A percentile compares a stretch with the other conserved stretches of the same genome.
Conservation (phyloP, 2,329 filamentous ascomycete genomes). For the Paradendryphiella salina region DNA sequence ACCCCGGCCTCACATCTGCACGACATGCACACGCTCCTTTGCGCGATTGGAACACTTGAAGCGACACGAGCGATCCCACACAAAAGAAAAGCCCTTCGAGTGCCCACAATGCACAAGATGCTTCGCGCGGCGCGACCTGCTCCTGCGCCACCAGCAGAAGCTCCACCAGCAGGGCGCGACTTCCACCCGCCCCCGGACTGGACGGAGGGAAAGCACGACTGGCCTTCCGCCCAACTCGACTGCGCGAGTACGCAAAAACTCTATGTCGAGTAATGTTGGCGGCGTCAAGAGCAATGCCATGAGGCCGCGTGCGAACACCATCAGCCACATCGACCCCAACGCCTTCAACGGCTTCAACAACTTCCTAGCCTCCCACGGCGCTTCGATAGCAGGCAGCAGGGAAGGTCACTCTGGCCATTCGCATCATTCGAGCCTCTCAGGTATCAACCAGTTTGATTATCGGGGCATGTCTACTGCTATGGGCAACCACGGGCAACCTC, state of each 20-base stretch:
- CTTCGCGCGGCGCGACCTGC: slow-evolving; percentile 88
- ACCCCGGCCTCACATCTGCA: slow-evolving; percentile 90
- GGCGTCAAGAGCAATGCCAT: slow-evolving; percentile 61
- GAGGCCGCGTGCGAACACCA: slow-evolving; percentile 91
- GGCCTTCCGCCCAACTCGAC: slow-evolving; percentile 69
- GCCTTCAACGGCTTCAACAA: slow-evolving; percentile 60
- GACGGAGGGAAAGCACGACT: slow-evolving; percentile 80
- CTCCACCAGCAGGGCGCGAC: slow-evolving; percentile 91
- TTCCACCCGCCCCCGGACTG: slow-evolving; percentile 79
- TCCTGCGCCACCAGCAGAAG: slow-evolving; percentile 97
- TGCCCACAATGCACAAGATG: slow-evolving; percentile 93
- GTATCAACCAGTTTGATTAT: slow-evolving; percentile 67
- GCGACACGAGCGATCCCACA: slow-evolving; percentile 95
- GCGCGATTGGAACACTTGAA: slow-evolving; percentile 95
- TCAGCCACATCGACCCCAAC: slow-evolving; percentile 84
- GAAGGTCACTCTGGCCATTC: slow-evolving; percentile 60
- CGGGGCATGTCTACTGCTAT: slow-evolving; percentile 71
- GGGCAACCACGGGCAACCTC: slow-evolving; percentile 66
- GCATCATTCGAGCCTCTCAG: slow-evolving; percentile 74
- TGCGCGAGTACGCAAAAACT: slow-evolving; percentile 87
- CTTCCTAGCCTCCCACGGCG: slow-evolving; percentile 66
- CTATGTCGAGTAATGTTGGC: slow-evolving; percentile 67
- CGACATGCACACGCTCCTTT: slow-evolving; percentile 88
- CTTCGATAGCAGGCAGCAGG: slow-evolving; percentile 53
- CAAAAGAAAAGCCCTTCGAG: slow-evolving; percentile 98